Percentiles rank a stretch among this genome's conserved stretches.
phyloP scores from a whole-genome alignment of 352 stramenopile species.

The Achlya hypogyna region DNA sequence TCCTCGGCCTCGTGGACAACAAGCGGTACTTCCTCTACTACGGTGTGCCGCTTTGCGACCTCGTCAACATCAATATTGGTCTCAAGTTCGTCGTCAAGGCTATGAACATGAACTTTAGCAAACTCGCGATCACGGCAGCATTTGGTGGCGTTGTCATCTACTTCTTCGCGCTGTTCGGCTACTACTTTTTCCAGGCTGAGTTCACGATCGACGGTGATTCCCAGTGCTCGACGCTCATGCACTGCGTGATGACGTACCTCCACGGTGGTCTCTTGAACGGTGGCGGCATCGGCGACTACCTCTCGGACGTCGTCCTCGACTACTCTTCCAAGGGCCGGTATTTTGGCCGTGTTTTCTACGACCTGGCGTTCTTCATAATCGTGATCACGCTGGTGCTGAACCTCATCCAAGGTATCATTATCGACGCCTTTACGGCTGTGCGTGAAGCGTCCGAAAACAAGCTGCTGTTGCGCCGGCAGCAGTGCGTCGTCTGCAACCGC shows the following conservation, averaged over 20 bases:
- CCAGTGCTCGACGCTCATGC: slow-evolving; percentile 16
- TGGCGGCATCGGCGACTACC: slow-evolving; percentile 19
- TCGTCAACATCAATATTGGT: slow-evolving; percentile 6
- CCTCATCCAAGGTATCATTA: slow-evolving; percentile 22
- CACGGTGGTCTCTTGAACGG: slow-evolving; percentile 11
- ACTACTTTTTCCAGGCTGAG: slow-evolving; percentile 17
- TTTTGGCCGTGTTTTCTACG: slow-evolving; percentile 18
- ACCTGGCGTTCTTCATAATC: slow-evolving; percentile 10
- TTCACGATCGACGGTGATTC: background rate
- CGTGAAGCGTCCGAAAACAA: slow-evolving; percentile 21
- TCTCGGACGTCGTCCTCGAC: slow-evolving; percentile 1
- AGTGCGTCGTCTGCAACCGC: slow-evolving; percentile 18
- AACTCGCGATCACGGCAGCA: slow-evolving; percentile 11
- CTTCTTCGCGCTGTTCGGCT: slow-evolving; percentile 13
- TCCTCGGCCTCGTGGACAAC: slow-evolving; percentile 1
- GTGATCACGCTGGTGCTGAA: slow-evolving; percentile 16
- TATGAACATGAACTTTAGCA: slow-evolving; percentile 14
- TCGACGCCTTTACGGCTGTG: slow-evolving; percentile 18
- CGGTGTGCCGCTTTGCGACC: slow-evolving; percentile 8
- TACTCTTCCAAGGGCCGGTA: slow-evolving; percentile 4
- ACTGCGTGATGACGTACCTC: slow-evolving; percentile 17
- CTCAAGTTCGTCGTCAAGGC: slow-evolving; percentile 18
- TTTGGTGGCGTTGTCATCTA: slow-evolving; percentile 19
- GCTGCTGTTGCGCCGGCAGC: slow-evolving; percentile 6
- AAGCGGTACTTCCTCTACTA: slow-evolving; percentile 3